Percentiles rank a stretch among this genome's conserved stretches.
Evolutionary conservation across 139 green algal genomes (phyloP).

Genomic region (Chlamydomonas sp.): DNA sequence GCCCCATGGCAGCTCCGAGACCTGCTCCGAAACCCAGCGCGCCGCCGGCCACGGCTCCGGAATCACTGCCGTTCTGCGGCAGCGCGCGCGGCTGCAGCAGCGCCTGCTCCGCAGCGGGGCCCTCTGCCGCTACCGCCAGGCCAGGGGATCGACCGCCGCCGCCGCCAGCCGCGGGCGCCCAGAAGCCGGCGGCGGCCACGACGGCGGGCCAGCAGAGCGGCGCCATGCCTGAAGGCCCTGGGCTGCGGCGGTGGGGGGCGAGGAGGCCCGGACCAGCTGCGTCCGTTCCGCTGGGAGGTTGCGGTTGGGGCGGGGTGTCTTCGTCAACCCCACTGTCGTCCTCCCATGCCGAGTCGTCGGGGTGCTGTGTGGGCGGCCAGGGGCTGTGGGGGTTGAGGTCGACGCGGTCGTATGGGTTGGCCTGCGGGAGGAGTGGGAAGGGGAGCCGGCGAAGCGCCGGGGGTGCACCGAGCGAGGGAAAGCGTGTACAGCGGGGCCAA

Average conservation of each 20-base stretch:
- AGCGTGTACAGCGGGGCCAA: too few relatives aligned
- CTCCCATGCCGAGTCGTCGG: not conserved
- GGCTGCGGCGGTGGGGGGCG: too few relatives aligned
- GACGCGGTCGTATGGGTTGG: slow-evolving; percentile 9
- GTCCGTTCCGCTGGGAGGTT: not conserved
- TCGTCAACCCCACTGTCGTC: not conserved
- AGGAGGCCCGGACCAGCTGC: too few relatives aligned
- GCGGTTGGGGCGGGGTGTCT: too few relatives aligned
- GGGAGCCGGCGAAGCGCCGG: too few relatives aligned
- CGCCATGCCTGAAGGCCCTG: too few relatives aligned
- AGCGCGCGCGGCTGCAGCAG: not conserved
- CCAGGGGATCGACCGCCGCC: not conserved
- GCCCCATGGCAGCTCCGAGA: too few relatives aligned
- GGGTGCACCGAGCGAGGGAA: too few relatives aligned
- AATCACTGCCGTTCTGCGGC: too few relatives aligned
- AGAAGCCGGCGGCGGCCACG: slow-evolving; percentile 12
- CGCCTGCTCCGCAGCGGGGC: not conserved
- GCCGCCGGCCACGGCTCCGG: too few relatives aligned
- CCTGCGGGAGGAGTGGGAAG: not conserved
- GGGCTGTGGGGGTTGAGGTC: not conserved
- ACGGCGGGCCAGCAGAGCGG: slow-evolving; percentile 8
- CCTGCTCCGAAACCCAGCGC: too few relatives aligned
- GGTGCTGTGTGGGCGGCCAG: not conserved
- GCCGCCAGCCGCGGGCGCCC: not conserved
- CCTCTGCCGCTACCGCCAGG: not conserved